Evolutionary conservation across 2,329 filamentous ascomycete genomes (phyloP), one percentile per base, ranked within the genome.

Genomic region (Cladosporium velox): DNA sequence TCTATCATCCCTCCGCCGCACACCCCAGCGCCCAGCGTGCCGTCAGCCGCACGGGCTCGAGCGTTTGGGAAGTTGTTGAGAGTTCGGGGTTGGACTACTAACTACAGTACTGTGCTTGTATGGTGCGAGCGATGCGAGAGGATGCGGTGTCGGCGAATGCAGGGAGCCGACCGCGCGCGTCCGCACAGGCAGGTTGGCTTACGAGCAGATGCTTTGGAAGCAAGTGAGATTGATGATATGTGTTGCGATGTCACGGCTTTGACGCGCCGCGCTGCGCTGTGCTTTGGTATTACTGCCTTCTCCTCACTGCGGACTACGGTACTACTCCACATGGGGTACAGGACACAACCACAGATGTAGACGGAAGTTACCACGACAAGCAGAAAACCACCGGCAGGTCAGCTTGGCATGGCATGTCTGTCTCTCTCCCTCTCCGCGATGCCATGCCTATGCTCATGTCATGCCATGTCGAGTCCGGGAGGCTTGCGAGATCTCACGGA

Each of bases 121-220:
- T 47, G 10, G 41, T 47, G n/a, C 41, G 41, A 47, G 18, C 4
- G 28, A 28, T 28, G 49, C 49, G 49, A 54, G 49, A 54, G 15
- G 28, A 35, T 41, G 55, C 55, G 55, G 55, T 59, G 55, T 59
- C 55, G 55, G 55, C 30, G 34, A 59, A 59, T 59, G 55, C 30
- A 59, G 55, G 55, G 34, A 59, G 32, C 55, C 54, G 54, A 21
- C 54, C 41, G 41, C 41, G 41, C 41, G 41, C 41, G 41, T 4
- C 30, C 8, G 49, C 49, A 54, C 24, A 54, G 49, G 41, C n/a
- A 47, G 38, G 38, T 8, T 7, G 38, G 38, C 41, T 47, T 47
- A 47, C 41, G 41, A 24, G 41, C 35, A 15, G 35, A 41, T 18
- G 14, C 35, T 41, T 41, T 2, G 15, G 6, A 41, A 18, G 35